These are phyloP conservation scores for Xylaria sp. DNA, from an alignment of 2,329 filamentous ascomycete species.

Conservation along the genomic window DNA sequence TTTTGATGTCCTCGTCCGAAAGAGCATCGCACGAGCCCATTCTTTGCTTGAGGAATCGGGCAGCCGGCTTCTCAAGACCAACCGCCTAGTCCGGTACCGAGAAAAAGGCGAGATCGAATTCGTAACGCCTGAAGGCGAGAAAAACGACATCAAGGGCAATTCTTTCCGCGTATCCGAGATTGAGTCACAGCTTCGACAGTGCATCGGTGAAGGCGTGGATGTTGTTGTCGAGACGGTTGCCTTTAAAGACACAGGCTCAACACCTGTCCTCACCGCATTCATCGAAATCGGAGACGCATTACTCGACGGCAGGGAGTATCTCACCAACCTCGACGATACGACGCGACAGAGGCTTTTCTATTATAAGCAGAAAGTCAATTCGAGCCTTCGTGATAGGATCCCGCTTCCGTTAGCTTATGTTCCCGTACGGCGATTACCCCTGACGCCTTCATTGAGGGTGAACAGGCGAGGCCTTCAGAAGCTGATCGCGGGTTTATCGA, in stretches of 20 bases:
- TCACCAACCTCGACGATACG: slow-evolving; percentile 52
- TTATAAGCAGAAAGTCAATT: slow-evolving; percentile 57
- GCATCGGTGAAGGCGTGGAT: slow-evolving; percentile 58
- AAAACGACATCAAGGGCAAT: slow-evolving; percentile 54
- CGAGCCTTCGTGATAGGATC: slow-evolving; percentile 53
- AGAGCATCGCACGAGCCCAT: slow-evolving; percentile 38
- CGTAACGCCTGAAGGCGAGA: slow-evolving; percentile 56
- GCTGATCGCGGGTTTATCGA: slow-evolving; percentile 55
- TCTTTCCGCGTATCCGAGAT: slow-evolving; percentile 56
- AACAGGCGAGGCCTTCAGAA: slow-evolving; percentile 60
- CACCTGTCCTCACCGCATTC: slow-evolving; percentile 59
- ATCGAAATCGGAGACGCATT: slow-evolving; percentile 58
- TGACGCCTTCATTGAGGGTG: slow-evolving; percentile 62
- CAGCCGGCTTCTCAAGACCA: slow-evolving; percentile 57
- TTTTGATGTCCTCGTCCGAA: slow-evolving; percentile 41
- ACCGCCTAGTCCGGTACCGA: slow-evolving; percentile 61
- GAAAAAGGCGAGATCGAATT: slow-evolving; percentile 62
- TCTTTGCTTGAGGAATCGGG: slow-evolving; percentile 43
- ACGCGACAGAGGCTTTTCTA: slow-evolving; percentile 57
- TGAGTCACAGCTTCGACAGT: slow-evolving; percentile 59
- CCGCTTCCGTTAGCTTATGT: slow-evolving; percentile 61
- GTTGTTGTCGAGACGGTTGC: slow-evolving; percentile 60
- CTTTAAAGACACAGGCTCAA: slow-evolving; percentile 55
- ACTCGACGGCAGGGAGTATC: slow-evolving; percentile 52
- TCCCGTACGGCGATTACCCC: slow-evolving; percentile 59